These are phyloP conservation scores for Suillus americanus DNA, from an alignment of 768 basidiomycete genomes.

Conservation along the genomic window DNA sequence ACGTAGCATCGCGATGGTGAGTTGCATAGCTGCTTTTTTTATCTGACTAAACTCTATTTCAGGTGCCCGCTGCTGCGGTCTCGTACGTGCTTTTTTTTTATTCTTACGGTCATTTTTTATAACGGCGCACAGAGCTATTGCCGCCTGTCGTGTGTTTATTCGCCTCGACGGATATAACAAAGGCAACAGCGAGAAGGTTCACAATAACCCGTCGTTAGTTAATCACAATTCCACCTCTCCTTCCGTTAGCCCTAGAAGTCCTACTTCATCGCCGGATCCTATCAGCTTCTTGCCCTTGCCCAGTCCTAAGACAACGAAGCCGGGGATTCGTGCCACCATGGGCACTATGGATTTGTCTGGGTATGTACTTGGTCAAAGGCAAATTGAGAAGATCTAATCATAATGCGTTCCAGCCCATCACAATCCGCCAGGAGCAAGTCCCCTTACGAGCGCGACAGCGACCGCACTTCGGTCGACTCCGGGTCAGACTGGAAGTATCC, in stretches of 20 bases:
- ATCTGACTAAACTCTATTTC: constrained; percentile 1
- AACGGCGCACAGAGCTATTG: constrained; percentile 39
- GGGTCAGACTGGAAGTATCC: not conserved
- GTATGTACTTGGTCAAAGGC: constrained; percentile 14
- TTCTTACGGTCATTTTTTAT: constrained; percentile 6
- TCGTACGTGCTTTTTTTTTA: constrained; percentile 42
- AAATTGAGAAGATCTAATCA: not conserved
- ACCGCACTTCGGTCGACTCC: not conserved
- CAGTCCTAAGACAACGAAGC: constrained; percentile 3
- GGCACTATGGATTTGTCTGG: constrained; percentile 60
- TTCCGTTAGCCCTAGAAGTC: not conserved
- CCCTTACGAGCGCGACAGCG: not conserved
- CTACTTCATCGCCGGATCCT: not conserved
- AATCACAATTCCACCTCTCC: constrained; percentile 1
- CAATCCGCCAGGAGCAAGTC: constrained; percentile 1
- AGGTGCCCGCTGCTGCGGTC: constrained; percentile 66
- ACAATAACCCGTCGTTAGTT: constrained; percentile 1
- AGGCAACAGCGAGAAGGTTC: not conserved
- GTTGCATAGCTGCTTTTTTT: constrained; percentile 14
- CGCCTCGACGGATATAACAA: constrained; percentile 57
- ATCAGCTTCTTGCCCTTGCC: constrained; percentile 15
- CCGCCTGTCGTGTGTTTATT: constrained; percentile 69
- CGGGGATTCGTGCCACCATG: constrained; percentile 53
- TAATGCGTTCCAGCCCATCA: not conserved
- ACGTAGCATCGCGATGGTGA: constrained; percentile 52